Base-by-base conservation (phyloP, 73 alveolate species). In the Stentor roeselii region DNA sequence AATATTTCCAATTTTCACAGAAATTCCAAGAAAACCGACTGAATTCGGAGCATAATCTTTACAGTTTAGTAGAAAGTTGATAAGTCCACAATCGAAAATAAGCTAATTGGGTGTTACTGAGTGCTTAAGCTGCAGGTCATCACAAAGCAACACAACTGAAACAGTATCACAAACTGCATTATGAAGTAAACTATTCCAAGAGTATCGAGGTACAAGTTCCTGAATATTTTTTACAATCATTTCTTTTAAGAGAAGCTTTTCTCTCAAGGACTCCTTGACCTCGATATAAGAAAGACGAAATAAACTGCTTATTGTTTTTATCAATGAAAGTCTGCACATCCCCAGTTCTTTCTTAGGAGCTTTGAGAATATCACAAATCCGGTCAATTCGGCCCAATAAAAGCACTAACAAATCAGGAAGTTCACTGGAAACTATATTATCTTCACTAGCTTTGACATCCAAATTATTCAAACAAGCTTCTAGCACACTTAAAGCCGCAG, bases 111-210 rank as follows among this genome's bases (percentile, higher is more conserved):
- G n/a, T n/a, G n/a, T n/a, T n/a, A n/a, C n/a, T n/a, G n/a, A n/a
- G n/a, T n/a, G n/a, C n/a, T n/a, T n/a, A n/a, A 6, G 30, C 67
- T 50, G 67, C 21, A 11, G 30, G 6, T 50, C 67, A 50, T 50
- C 21, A 50, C 21, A 11, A 6, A 50, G 21, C 67, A 50, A 50
- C 21, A 50, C 6, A 50, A 50, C 6, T 50, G 21, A 6, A 50
- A 50, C 21, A 6, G 30, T 21, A 50, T 50, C 67, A 11, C 21
- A 6, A 50, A 50, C 21, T 11, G 21, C 21, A 50, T 30, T 67
- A 67, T 67, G 80, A 1, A 67, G 41, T 1, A 67, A 27, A 67
- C 41, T 21, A 32, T 67, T 67, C 80, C 80, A 67, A 67, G 80
- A 40, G 41, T 30, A 32, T 11, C 37, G 21, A 21, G 34, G 15